phyloP scores from a whole-genome alignment of 176 grass and related monocot genomes.

The Aegilops longissima region DNA sequence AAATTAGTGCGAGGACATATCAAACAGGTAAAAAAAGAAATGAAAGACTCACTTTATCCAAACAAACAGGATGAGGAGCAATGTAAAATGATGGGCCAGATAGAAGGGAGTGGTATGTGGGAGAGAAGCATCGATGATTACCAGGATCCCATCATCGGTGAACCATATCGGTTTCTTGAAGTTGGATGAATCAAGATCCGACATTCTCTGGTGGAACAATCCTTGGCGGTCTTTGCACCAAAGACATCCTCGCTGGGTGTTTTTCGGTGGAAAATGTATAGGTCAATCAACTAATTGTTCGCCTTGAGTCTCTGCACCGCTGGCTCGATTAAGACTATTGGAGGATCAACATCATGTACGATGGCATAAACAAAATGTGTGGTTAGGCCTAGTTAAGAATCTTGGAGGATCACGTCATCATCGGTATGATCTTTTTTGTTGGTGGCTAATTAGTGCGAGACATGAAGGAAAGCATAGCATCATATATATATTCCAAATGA shows the following conservation, averaged over 20 bases:
- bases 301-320: background rate
- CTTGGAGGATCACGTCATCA: background rate
- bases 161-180: background rate
- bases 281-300: background rate
- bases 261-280: background rate
- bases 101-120: too few relatives aligned
- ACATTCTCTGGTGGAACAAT: background rate
- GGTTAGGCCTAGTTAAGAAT: background rate
- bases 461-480: background rate
- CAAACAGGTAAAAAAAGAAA: too few relatives aligned
- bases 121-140: too few relatives aligned
- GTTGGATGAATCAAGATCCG: background rate
- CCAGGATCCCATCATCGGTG: background rate
- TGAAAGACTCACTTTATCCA: too few relatives aligned
- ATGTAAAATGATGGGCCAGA: too few relatives aligned
- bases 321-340: background rate
- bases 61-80: too few relatives aligned
- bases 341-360: background rate
- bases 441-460: background rate
- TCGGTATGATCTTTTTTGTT: background rate
- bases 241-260: constrained; percentile 43
- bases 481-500: too few relatives aligned
- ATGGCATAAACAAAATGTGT: background rate
- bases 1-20: too few relatives aligned
- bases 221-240: constrained; percentile 36